phyloP scores from a whole-genome alignment of 2,329 filamentous ascomycete genomes.

The Trichoderma sp. region DNA sequence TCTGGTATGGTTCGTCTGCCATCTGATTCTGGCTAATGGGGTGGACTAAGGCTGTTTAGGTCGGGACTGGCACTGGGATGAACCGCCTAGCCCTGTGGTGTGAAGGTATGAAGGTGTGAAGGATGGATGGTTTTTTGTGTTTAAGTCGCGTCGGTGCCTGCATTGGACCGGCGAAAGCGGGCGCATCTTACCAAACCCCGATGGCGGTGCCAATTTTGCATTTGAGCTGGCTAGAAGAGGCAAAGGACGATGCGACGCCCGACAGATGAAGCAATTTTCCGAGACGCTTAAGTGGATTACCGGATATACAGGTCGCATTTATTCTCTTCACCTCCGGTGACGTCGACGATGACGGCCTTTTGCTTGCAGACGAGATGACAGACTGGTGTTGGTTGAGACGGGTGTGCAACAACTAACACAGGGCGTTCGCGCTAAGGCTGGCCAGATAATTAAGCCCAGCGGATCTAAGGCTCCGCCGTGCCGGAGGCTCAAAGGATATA shows the following conservation, averaged over 20 bases:
- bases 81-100: background rate
- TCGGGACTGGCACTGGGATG: background rate
- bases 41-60: background rate
- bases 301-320: background rate
- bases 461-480: constrained; percentile 15
- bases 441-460: constrained; percentile 9
- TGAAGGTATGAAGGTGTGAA: background rate
- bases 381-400: background rate
- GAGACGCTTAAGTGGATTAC: background rate
- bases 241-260: background rate
- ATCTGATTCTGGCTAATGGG: background rate
- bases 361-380: background rate
- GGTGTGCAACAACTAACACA: constrained; percentile 11
- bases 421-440: constrained; percentile 17
- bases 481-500: background rate
- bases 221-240: background rate
- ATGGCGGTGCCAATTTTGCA: background rate
- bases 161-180: constrained; percentile 11
- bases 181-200: background rate
- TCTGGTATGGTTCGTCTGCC: background rate
- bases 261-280: background rate
- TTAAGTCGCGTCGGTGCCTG: constrained; percentile 14
- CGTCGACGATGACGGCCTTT: background rate
- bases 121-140: background rate
- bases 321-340: background rate